phyloP scores from a whole-genome alignment of 139 green algal species.

The Tetraselmis striata region DNA sequence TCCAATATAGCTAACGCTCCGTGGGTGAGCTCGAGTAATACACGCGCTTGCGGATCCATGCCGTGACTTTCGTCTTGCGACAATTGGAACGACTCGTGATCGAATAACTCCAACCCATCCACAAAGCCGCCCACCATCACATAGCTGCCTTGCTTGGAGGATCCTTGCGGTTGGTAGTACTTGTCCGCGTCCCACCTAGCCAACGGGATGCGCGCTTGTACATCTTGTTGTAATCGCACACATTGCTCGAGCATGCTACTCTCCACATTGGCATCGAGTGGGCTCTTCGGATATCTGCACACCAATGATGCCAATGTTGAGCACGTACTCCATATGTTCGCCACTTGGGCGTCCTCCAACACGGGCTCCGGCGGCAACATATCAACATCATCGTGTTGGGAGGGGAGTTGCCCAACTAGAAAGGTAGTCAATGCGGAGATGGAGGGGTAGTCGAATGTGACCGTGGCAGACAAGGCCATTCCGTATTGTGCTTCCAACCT shows the following conservation, averaged over 20 bases:
- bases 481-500: conserved; percentile 49
- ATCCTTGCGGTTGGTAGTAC: not conserved
- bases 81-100: conserved; percentile 3
- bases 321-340: conserved; percentile 3
- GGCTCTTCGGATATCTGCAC: not conserved
- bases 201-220: not conserved
- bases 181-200: not conserved
- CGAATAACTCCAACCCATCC: conserved; percentile 32
- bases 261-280: not conserved
- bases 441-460: conserved; percentile 67
- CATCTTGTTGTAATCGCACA: not conserved
- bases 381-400: not conserved
- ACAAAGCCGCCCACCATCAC: conserved; percentile 19
- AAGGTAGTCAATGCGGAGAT: not conserved
- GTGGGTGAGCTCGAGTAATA: conserved; percentile 29
- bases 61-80: conserved; percentile 8
- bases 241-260: not conserved
- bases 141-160: not conserved
- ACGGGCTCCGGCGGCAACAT: not conserved
- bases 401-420: not conserved
- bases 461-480: conserved; percentile 50
- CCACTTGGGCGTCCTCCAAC: too few species aligned
- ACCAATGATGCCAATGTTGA: not conserved
- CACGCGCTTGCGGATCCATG: conserved; percentile 32
- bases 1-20: not conserved